These are phyloP conservation scores for Aegle marmelos DNA, from an alignment of 345 rosid species.

Conservation along the genomic window DNA sequence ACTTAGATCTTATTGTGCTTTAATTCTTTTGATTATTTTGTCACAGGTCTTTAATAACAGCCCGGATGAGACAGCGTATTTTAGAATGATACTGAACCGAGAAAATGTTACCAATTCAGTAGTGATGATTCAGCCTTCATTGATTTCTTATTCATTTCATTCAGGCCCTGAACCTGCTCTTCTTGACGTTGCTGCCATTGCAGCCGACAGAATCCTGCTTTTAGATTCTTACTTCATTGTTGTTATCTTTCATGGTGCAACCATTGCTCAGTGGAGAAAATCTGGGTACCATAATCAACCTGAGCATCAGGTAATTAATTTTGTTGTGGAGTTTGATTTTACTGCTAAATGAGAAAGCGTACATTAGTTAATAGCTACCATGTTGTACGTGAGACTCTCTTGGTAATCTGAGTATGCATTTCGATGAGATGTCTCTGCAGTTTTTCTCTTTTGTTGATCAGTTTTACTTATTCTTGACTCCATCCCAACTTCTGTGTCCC, in stretches of 20 bases:
- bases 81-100: conserved; percentile 78
- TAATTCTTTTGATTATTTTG: conserved; percentile 16
- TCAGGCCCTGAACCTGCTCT: conserved; percentile 82
- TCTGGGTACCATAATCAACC: conserved; percentile 88
- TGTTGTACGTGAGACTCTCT: background rate
- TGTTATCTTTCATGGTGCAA: conserved; percentile 89
- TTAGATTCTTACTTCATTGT: conserved; percentile 80
- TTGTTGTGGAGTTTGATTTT: background rate
- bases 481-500: background rate
- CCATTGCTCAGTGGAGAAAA: conserved; percentile 96
- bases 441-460: background rate
- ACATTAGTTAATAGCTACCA: background rate
- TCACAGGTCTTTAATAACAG: conserved; percentile 94
- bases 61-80: conserved; percentile 97
- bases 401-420: background rate
- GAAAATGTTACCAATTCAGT: conserved; percentile 89
- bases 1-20: conserved; percentile 14
- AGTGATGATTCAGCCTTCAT: conserved; percentile 95
- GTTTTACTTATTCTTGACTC: background rate
- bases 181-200: conserved; percentile 84
- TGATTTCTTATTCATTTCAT: conserved; percentile 89
- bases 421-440: background rate
- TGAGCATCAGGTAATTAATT: conserved; percentile 72
- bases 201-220: conserved; percentile 84
- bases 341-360: background rate